phyloP scores from a whole-genome alignment of 768 basidiomycete species.

The Leccinum variicolor region DNA sequence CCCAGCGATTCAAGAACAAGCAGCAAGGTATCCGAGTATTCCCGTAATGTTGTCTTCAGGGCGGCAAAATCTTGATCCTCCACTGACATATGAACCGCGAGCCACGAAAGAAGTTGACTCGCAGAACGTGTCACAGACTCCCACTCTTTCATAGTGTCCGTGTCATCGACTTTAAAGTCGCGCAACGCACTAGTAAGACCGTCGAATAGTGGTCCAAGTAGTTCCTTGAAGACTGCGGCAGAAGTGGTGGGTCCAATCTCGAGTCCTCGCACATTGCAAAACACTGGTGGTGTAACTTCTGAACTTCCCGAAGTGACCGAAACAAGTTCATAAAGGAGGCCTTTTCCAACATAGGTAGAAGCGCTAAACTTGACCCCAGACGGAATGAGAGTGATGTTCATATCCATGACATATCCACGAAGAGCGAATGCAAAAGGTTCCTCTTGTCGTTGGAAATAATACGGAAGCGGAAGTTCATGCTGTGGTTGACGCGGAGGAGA shows the following conservation, averaged over 20 bases:
- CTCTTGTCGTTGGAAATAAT: conserved; percentile 15
- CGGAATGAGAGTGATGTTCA: conserved; percentile 47
- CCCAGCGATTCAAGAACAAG: conserved; percentile 37
- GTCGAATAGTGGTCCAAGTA: conserved; percentile 47
- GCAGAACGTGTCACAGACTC: conserved; percentile 36
- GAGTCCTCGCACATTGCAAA: conserved; percentile 37
- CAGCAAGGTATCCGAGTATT: conserved; percentile 37
- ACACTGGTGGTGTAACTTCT: conserved; percentile 28
- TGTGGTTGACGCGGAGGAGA: conserved; percentile 2
- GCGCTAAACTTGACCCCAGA: conserved; percentile 50
- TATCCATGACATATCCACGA: conserved; percentile 42
- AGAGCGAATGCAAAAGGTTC: not conserved
- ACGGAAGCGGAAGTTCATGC: conserved; percentile 11
- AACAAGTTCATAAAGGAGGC: conserved; percentile 57
- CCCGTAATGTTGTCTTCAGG: conserved; percentile 34
- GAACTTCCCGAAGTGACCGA: conserved; percentile 31
- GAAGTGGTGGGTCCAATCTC: conserved; percentile 43
- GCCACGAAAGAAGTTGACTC: conserved; percentile 47
- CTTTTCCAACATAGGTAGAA: conserved; percentile 56
- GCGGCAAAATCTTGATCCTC: conserved; percentile 31
- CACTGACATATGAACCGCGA: conserved; percentile 32
- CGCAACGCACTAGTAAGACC: conserved; percentile 38
- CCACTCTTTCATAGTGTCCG: conserved; percentile 36
- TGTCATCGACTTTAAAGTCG: conserved; percentile 29
- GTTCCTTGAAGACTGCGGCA: conserved; percentile 39